These are phyloP conservation scores for Teratosphaeria destructans DNA, from an alignment of 2,329 filamentous ascomycete species.

Conservation along the genomic window DNA sequence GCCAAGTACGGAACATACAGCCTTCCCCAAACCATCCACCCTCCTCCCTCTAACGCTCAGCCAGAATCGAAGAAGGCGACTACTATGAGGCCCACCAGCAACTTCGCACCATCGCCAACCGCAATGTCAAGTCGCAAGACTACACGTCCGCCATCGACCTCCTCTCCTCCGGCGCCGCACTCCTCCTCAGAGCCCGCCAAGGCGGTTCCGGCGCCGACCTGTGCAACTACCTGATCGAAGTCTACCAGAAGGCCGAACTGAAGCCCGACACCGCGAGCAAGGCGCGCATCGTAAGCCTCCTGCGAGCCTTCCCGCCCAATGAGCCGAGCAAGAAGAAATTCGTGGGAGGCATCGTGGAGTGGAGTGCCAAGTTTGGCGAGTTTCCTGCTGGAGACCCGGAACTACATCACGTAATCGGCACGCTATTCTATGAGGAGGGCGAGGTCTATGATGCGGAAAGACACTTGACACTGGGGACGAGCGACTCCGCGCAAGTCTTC, in stretches of 20 bases:
- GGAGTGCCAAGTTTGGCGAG: constrained; percentile 77
- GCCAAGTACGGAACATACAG: constrained; percentile 46
- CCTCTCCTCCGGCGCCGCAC: constrained; percentile 70
- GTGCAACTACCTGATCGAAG: constrained; percentile 76
- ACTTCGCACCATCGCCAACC: constrained; percentile 85
- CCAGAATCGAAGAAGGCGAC: constrained; percentile 75
- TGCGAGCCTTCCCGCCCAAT: constrained; percentile 68
- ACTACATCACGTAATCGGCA: constrained; percentile 82
- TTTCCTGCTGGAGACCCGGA: constrained; percentile 89
- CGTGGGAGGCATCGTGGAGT: constrained; percentile 75
- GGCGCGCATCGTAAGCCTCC: constrained; percentile 62
- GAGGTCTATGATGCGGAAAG: constrained; percentile 88
- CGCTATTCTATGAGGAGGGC: constrained; percentile 82
- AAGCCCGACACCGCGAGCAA: constrained; percentile 65
- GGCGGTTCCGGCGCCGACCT: constrained; percentile 88
- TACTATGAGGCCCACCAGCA: constrained; percentile 99
- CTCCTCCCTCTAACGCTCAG: constrained; percentile 3
- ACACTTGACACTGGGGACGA: constrained; percentile 79
- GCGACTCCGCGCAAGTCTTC: constrained; percentile 72
- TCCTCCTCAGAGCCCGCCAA: constrained; percentile 83
- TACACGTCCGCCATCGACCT: constrained; percentile 80
- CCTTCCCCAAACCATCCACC: background rate
- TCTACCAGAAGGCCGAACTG: constrained; percentile 78
- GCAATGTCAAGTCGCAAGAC: constrained; percentile 81
- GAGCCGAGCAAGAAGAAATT: constrained; percentile 93